Base-by-base conservation (phyloP, 1,284 basidiomycete species). In the Coriolopsis trogii region DNA sequence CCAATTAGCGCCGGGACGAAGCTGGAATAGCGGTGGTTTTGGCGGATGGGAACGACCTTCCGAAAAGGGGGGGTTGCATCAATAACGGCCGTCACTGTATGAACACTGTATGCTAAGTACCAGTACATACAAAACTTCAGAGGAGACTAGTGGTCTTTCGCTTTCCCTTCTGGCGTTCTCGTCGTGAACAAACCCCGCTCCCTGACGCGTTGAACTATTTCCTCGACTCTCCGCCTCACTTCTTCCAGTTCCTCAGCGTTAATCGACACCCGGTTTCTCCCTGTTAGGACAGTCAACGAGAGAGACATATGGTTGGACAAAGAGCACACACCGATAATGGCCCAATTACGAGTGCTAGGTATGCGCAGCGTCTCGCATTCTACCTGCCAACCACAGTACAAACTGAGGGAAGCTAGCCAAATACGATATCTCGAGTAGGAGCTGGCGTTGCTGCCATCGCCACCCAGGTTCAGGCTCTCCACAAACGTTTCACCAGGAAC, bases 341-440 rank as follows among this genome's bases (percentile, higher is more conserved):
- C 91, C 93, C 95, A 97, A 64, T 95, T 95, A 55, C 93, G 82
- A 24, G 95, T 97, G 67, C 88, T 92, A 0, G 95, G 95, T 16
- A 98, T 95, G 39, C 96, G 76, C 53, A 98, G 69, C 25, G 78
- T 83, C 67, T 98, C 95, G 56, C 85, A 84, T 67, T 98, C 95
- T 7, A 93, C 78, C 47, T 81, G 73, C 91, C 94, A 98, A 0
- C 95, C 95, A 62, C 85, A 87, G 61, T 81, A 71, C 46, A 82
- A 64, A 44, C 84, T 87, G 57, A 87, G 68, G 54, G 76, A 78
- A 0, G 89, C 89, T 26, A 95, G 70, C 91, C 91, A 95, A 52
- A 91, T 84, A 21, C 92, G 75, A 71, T 94, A 95, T 63, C 77
- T 76, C 50, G 89, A 85, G 68, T 94, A 94, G 39, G 85, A 78